Evolutionary conservation across 106 monocot species (phyloP), one percentile per base, ranked within the genome.

Genomic region (Iris macrosiphon): DNA sequence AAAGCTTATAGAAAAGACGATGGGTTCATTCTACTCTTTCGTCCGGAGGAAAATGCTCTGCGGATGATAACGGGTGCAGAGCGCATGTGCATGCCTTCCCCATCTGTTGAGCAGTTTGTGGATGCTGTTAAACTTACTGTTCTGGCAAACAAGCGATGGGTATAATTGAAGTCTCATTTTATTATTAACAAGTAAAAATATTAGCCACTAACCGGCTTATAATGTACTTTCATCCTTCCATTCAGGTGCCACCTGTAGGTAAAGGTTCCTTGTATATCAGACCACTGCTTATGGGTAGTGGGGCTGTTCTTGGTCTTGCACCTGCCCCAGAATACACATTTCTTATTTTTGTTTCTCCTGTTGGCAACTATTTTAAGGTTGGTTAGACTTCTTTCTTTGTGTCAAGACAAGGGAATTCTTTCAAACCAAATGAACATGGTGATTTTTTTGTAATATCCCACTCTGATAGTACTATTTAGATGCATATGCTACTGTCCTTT

Each of bases 331-430:
- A 95, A 44, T 95, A 82, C 61, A 89, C 69, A 59, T 95, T 95
- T 65, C 71, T 95, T 45, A 73, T 95, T 47, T 95, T 73, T 71
- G 85, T 85, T n/a, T 81, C 94, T 60, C 94, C 94, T 34, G 94
- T 95, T 19, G 94, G 94, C 10, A 95, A 82, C 40, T 95, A 95
- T 45, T 95, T 89, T 58, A 95, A 89, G 85, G 88, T 94, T 49
- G 19, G 69, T 71, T 66, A 13, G 52, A 22, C n/a, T n/a, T 6
- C 24, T 54, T 21, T 15, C 33, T 54, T 20, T n/a, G n/a, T n/a
- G n/a, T n/a, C n/a, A n/a, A n/a, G n/a, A n/a, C n/a, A n/a, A n/a
- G n/a, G n/a, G n/a, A n/a, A n/a, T n/a, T n/a, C n/a, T n/a, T n/a
- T n/a, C n/a, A n/a, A n/a, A n/a, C n/a, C n/a, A n/a, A n/a, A n/a